Conservation (phyloP, 2,329 filamentous ascomycete species). For the Fusarium sp. region DNA sequence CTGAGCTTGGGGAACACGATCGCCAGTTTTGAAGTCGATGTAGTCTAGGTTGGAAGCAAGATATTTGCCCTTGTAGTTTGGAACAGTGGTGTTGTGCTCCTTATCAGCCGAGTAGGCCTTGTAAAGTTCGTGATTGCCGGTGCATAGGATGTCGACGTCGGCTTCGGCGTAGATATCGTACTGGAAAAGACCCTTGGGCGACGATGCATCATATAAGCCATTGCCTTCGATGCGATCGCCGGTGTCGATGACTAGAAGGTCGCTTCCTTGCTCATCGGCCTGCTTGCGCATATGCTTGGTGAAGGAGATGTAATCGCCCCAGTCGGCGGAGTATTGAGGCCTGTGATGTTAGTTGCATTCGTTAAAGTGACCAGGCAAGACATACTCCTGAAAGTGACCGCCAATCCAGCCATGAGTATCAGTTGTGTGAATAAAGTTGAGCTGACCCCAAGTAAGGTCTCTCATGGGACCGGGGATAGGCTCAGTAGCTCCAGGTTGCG, state of each 20-base stretch:
- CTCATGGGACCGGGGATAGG: constrained; percentile 85
- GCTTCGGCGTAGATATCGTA: constrained; percentile 89
- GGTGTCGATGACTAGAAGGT: constrained; percentile 93
- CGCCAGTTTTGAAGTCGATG: constrained; percentile 74
- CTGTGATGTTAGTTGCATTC: constrained; percentile 52
- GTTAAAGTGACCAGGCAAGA: neutral
- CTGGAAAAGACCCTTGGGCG: constrained; percentile 87
- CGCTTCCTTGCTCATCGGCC: constrained; percentile 80
- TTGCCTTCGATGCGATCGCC: constrained; percentile 95
- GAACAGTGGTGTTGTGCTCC: constrained; percentile 83
- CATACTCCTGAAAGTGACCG: constrained; percentile 89
- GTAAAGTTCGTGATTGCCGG: constrained; percentile 97
- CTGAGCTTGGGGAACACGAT: constrained; percentile 78
- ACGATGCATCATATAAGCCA: constrained; percentile 89
- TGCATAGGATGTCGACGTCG: constrained; percentile 82
- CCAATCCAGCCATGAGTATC: constrained; percentile 96
- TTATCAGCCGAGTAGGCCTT: constrained; percentile 77
- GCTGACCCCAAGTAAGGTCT: constrained; percentile 87
- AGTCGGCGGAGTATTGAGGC: constrained; percentile 92
- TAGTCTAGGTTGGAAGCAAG: constrained; percentile 95
- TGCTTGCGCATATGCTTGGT: constrained; percentile 80
- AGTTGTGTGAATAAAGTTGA: constrained; percentile 97
- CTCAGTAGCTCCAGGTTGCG: constrained; percentile 82
- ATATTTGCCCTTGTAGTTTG: constrained; percentile 82
- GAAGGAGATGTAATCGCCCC: constrained; percentile 98